Conservation (phyloP, 495 filamentous ascomycete species). For the Chaetomium tenue region DNA sequence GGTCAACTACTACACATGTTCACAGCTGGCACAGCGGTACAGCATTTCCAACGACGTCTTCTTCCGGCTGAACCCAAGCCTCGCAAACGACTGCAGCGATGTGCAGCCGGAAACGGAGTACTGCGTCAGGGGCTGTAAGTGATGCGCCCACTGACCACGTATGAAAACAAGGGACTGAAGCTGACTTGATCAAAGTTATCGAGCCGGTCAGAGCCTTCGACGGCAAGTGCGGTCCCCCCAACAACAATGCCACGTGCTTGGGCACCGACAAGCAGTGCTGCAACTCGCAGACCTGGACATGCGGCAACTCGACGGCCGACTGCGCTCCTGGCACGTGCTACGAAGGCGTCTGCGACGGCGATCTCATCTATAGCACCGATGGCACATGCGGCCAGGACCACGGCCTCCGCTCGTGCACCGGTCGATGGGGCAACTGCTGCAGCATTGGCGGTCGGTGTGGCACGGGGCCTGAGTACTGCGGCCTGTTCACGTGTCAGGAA, state of each 20-base stretch:
- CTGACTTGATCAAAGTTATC: constrained; percentile 24
- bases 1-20: constrained; percentile 32
- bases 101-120: constrained; percentile 30
- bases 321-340: constrained; percentile 36
- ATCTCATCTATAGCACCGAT: constrained; percentile 27
- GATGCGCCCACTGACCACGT: neutral
- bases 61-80: constrained; percentile 28
- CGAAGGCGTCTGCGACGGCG: constrained; percentile 31
- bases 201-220: constrained; percentile 30
- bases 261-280: constrained; percentile 30
- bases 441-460: constrained; percentile 24
- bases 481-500: neutral
- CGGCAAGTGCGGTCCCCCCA: constrained; percentile 30
- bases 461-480: neutral
- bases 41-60: constrained; percentile 26
- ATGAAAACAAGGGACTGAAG: neutral
- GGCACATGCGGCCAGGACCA: constrained; percentile 32
- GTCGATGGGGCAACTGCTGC: constrained; percentile 38
- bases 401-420: constrained; percentile 22
- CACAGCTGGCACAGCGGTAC: constrained; percentile 15
- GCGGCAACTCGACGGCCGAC: constrained; percentile 33
- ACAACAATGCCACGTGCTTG: constrained; percentile 37
- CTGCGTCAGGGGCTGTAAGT: constrained; percentile 34
- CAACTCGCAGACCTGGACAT: constrained; percentile 32
- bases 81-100: constrained; percentile 28